Base-by-base conservation (phyloP, 352 stramenopile genomes). In the Phytopythium litorale region DNA sequence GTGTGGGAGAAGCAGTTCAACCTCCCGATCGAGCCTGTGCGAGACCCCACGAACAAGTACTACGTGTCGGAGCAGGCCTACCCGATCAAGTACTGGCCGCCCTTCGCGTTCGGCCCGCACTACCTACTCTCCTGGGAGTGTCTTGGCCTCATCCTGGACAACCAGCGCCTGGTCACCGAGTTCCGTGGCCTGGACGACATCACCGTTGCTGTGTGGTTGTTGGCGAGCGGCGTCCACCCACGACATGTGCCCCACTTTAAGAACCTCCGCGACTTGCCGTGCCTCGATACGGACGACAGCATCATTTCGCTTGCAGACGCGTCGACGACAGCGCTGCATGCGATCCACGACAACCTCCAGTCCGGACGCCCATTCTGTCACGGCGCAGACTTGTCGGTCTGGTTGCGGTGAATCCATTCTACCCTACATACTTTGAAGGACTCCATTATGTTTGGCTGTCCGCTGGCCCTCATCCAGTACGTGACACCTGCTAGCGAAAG, bases 81-180 rank as follows among this genome's bases (percentile, higher is more conserved):
- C 45, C 63, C 71, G 18, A 52, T 84, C 19, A 4, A 25, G 1
- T 33, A 66, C 32, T 64, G 80, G 3, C 78, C 73, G 7, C 72
- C 73, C 4, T 83, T 80, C 25, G 63, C 77, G 4, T 66, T 68
- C 21, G 78, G 81, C 8, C 58, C 72, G 3, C 72, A 84, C 60
- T 87, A 80, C 51, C 16, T 90, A 3, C n/a, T 90, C 3, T 89
- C 81, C 4, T 58, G 46, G 7, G 71, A 85, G 35, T 78, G 72
- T 13, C 72, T 66, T 0, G 46, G 46, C 0, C 84, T 84, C 32
- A 58, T 90, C 13, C 56, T 56, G 0, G 58, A 23, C 12, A 90
- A 90, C 51, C 42, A 51, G 2, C 28, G 56, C 1, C 49, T 62
- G 3, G 37, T 88, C 8, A 50, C 59, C 0, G 51, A 15, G 13